Percentiles rank a stretch among this genome's conserved stretches.
These are phyloP conservation scores for Kurtzmaniella natalensis DNA, from an alignment of 1,139 yeast species.

Conservation along the genomic window DNA sequence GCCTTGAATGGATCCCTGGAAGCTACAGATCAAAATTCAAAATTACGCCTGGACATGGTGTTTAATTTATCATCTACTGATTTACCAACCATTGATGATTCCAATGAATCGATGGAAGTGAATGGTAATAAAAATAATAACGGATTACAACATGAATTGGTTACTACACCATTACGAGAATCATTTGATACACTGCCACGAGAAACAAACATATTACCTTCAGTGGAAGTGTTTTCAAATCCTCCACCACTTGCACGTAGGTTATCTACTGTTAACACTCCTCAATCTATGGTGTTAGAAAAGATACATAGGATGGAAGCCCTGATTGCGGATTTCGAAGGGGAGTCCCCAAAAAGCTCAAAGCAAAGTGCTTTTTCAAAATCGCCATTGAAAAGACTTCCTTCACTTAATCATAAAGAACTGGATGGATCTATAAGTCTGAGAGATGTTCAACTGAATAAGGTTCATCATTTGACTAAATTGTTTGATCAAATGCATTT, in stretches of 20 bases:
- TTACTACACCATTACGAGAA: constrained; percentile 9
- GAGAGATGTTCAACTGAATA: constrained; percentile 13
- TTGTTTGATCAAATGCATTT: constrained; percentile 75
- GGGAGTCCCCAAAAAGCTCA: constrained; percentile 1
- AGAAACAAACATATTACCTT: no score
- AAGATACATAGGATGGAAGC: constrained; percentile 27
- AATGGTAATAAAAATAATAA: no score
- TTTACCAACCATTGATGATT: no score
- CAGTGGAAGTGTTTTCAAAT: no score
- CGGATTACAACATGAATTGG: neutral
- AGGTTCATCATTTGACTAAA: constrained; percentile 61
- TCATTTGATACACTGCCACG: constrained; percentile 20
- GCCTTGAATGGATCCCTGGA: no score
- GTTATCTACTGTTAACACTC: constrained; percentile 12
- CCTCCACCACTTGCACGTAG: constrained; percentile 15
- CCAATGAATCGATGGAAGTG: no score
- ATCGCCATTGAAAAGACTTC: constrained; percentile 5
- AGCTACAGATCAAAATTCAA: no score
- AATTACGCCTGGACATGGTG: no score
- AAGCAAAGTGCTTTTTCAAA: neutral
- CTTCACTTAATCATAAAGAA: constrained; percentile 11
- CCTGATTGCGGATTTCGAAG: constrained; percentile 8
- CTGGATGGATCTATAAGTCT: constrained; percentile 13
- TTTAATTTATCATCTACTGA: no score
- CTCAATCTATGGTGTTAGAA: constrained; percentile 19